Conservation (phyloP, 2,329 filamentous ascomycete genomes). For the Colletotrichum cereale region DNA sequence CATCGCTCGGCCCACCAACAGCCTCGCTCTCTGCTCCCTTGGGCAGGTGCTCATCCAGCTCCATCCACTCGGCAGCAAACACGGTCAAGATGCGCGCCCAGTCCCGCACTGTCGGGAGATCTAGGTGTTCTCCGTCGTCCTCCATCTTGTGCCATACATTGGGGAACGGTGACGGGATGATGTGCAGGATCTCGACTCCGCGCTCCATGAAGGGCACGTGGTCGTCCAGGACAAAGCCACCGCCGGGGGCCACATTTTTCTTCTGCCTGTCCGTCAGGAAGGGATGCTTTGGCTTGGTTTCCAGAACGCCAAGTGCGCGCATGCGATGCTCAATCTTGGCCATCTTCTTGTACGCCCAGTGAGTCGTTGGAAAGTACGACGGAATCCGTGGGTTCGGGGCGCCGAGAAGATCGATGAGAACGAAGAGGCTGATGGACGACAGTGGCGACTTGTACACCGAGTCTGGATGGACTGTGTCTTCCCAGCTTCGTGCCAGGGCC, state of each 20-base stretch:
- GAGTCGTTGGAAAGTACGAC: constrained; percentile 89
- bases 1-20: constrained; percentile 41
- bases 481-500: constrained; percentile 87
- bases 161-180: constrained; percentile 89
- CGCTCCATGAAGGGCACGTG: constrained; percentile 90
- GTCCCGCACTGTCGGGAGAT: constrained; percentile 83
- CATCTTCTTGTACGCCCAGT: constrained; percentile 91
- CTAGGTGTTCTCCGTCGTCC: constrained; percentile 88
- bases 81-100: constrained; percentile 88
- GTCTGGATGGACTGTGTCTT: constrained; percentile 74
- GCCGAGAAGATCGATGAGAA: constrained; percentile 92
- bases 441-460: constrained; percentile 83
- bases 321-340: constrained; percentile 80
- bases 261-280: constrained; percentile 78
- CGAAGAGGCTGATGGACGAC: constrained; percentile 85
- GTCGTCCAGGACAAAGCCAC: constrained; percentile 80
- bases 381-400: constrained; percentile 76
- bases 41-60: constrained; percentile 65
- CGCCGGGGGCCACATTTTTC: constrained; percentile 55
- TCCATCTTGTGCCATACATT: constrained; percentile 86
- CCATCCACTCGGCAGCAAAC: constrained; percentile 94
- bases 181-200: constrained; percentile 88
- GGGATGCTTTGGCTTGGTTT: constrained; percentile 63
- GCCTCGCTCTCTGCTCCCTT: constrained; percentile 43
- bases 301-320: constrained; percentile 74